phyloP scores from a whole-genome alignment of 129 eudicot genomes.

The Flaveria linearis region DNA sequence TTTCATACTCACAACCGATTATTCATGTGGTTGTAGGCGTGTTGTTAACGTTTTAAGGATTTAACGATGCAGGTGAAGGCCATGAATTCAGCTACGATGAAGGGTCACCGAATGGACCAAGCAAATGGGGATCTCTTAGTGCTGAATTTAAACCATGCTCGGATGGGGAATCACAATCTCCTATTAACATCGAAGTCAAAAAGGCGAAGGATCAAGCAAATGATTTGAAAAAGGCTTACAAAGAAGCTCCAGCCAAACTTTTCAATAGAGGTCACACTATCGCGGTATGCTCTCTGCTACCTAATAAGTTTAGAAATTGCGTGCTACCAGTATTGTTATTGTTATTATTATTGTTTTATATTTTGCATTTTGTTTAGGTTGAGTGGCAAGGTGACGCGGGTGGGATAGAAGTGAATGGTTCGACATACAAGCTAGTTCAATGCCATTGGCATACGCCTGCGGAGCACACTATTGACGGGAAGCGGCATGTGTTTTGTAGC shows the following conservation, averaged over 20 bases:
- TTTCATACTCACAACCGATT: not conserved
- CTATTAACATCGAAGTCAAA: conserved; percentile 34
- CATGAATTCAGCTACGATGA: conserved; percentile 34
- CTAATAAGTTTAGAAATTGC: not conserved
- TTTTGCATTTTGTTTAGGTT: conserved; percentile 31
- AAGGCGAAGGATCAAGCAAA: conserved; percentile 10
- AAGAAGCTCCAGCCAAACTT: conserved; percentile 46
- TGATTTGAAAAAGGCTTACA: conserved; percentile 37
- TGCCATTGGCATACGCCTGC: conserved; percentile 82
- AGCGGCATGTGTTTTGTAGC: conserved; percentile 30
- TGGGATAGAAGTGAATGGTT: conserved; percentile 43
- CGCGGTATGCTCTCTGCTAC: conserved; percentile 29
- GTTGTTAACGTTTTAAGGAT: not conserved
- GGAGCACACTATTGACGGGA: conserved; percentile 60
- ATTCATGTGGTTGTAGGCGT: not conserved
- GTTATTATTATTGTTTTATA: not conserved
- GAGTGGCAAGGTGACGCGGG: conserved; percentile 61
- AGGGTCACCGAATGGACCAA: conserved; percentile 35
- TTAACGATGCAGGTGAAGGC: not conserved
- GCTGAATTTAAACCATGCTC: conserved; percentile 36
- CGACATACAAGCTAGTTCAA: conserved; percentile 42
- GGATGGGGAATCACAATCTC: conserved; percentile 47
- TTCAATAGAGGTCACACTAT: conserved; percentile 39
- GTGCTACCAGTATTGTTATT: not conserved
- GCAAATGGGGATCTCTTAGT: conserved; percentile 45